Conservation (phyloP, 2,329 filamentous ascomycete species). For the Didymella exigua region DNA sequence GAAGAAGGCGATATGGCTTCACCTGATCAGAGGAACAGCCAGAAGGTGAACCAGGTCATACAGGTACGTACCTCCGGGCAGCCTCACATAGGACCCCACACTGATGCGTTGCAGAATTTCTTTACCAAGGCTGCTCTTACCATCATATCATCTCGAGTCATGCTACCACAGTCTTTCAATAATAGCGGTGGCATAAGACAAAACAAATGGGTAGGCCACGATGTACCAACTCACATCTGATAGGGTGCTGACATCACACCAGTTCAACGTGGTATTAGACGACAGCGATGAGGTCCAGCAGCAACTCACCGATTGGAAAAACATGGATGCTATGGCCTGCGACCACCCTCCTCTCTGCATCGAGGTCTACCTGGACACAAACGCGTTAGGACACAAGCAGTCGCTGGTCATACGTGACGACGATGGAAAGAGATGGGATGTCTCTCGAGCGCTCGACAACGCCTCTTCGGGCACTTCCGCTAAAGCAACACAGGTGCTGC, state of each 20-base stretch:
- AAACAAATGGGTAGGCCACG: conserved; percentile 81
- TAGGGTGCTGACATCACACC: conserved; percentile 20
- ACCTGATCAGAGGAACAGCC: conserved; percentile 42
- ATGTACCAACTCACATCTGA: not conserved
- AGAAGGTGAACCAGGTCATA: conserved; percentile 89
- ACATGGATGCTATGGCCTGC: conserved; percentile 75
- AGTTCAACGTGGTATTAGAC: conserved; percentile 96
- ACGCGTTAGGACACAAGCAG: conserved; percentile 79
- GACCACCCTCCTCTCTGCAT: conserved; percentile 84
- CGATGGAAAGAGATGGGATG: conserved; percentile 89
- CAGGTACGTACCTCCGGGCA: conserved; percentile 64
- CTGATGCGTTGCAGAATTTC: conserved; percentile 71
- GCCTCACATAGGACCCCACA: not conserved
- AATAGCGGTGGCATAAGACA: conserved; percentile 68
- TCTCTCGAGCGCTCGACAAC: conserved; percentile 77
- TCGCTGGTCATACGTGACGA: conserved; percentile 88
- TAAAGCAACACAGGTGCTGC: conserved; percentile 71
- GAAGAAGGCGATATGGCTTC: conserved; percentile 54
- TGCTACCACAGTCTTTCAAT: conserved; percentile 64
- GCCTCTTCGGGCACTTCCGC: conserved; percentile 55
- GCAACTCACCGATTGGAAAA: conserved; percentile 81
- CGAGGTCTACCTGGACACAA: conserved; percentile 85
- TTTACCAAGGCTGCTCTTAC: conserved; percentile 85
- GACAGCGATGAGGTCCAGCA: conserved; percentile 88
- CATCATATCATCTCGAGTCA: conserved; percentile 79